Percentiles rank a stretch among this genome's conserved stretches.
Conservation (phyloP, 345 rosid genomes). For the Eucalyptus cladocalyx region DNA sequence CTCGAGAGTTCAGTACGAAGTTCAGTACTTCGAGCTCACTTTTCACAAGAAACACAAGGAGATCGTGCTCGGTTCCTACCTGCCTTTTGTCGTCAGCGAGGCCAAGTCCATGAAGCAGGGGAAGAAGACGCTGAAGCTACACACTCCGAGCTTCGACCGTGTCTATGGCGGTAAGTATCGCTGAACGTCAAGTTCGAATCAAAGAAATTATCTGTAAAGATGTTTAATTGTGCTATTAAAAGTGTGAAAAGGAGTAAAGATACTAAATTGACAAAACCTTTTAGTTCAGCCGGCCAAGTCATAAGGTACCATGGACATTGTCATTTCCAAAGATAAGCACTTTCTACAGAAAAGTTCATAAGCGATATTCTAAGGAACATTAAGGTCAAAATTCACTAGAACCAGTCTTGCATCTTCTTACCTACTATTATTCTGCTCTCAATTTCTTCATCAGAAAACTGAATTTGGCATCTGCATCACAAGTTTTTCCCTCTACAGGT, state of each 20-base stretch:
- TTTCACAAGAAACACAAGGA: slow-evolving; percentile 47
- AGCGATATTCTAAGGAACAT: too few species aligned
- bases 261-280: not conserved
- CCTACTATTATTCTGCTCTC: too few species aligned
- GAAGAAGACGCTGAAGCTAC: slow-evolving; percentile 44
- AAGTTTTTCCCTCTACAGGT: too few species aligned
- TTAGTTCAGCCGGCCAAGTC: not conserved
- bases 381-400: too few species aligned
- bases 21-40: slow-evolving; percentile 30
- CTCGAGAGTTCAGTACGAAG: slow-evolving; percentile 14
- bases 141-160: slow-evolving; percentile 14
- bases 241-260: not conserved
- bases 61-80: slow-evolving; percentile 31
- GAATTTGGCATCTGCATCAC: too few species aligned
- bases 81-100: slow-evolving; percentile 36
- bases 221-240: not conserved
- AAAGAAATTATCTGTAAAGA: not conserved
- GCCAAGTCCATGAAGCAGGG: slow-evolving; percentile 21
- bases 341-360: too few species aligned
- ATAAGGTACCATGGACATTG: not conserved
- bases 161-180: not conserved
- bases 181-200: not conserved
- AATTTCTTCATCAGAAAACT: too few species aligned
- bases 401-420: too few species aligned
- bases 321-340: too few species aligned